phyloP scores from a whole-genome alignment of 345 rosid genomes.

The Passiflora organensis region DNA sequence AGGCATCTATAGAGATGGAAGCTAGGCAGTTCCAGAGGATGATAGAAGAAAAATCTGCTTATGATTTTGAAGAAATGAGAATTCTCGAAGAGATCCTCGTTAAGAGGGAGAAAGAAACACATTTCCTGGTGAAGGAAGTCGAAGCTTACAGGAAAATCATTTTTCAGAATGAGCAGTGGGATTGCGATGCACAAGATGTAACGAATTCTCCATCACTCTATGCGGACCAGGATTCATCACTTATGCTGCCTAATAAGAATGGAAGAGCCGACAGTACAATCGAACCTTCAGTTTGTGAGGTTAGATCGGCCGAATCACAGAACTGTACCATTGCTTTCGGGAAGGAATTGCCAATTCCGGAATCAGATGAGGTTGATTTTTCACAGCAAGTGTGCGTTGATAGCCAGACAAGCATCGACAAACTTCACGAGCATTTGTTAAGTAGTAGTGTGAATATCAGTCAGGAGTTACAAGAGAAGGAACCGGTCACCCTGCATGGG shows the following conservation, averaged over 20 bases:
- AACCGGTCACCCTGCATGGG: slow-evolving; percentile 9
- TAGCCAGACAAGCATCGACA: slow-evolving; percentile 11
- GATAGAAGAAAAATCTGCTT: slow-evolving; percentile 78
- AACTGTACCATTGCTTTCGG: slow-evolving; percentile 29
- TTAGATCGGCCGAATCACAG: slow-evolving; percentile 18
- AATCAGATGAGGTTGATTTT: slow-evolving; percentile 25
- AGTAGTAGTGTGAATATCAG: slow-evolving; percentile 12
- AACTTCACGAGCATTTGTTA: slow-evolving; percentile 3
- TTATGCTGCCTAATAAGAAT: slow-evolving; percentile 21
- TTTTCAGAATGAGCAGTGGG: slow-evolving; percentile 36
- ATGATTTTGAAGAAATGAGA: slow-evolving; percentile 81
- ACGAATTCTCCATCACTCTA: slow-evolving; percentile 15
- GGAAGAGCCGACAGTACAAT: slow-evolving; percentile 16
- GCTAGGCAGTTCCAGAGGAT: slow-evolving; percentile 78
- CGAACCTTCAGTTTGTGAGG: slow-evolving; percentile 22
- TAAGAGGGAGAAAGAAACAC: slow-evolving; percentile 68
- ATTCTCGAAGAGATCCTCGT: slow-evolving; percentile 78
- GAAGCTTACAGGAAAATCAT: slow-evolving; percentile 52
- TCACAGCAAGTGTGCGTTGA: slow-evolving; percentile 14
- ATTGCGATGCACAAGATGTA: slow-evolving; percentile 18
- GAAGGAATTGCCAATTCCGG: slow-evolving; percentile 37
- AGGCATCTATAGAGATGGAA: slow-evolving; percentile 81
- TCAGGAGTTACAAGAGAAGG: slow-evolving; percentile 20
- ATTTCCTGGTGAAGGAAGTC: slow-evolving; percentile 72
- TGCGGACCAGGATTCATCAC: slow-evolving; percentile 21